Conservation (phyloP, 176 grass and related monocot species). For the Themeda triandra region DNA sequence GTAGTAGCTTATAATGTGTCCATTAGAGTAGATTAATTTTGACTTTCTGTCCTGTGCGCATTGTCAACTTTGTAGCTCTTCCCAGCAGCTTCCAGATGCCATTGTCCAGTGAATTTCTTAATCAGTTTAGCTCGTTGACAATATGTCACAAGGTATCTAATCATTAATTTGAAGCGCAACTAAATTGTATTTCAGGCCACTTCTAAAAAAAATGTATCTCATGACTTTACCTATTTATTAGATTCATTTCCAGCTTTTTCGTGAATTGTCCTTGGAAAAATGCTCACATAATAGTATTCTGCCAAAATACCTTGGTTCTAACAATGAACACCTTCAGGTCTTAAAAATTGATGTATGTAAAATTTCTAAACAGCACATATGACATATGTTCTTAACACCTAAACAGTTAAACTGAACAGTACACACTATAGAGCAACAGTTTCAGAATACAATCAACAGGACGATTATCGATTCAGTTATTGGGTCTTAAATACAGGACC, state of each 20-base stretch:
- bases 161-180: too few species aligned
- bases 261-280: neutral
- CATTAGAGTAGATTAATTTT: neutral
- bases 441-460: neutral
- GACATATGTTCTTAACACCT: neutral
- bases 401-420: neutral
- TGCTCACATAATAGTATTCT: neutral
- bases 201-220: too few species aligned
- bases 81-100: neutral
- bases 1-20: neutral
- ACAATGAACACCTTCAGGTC: neutral
- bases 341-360: neutral
- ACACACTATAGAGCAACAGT: neutral
- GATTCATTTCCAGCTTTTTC: neutral
- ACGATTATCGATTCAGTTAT: neutral
- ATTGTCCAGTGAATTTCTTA: neutral
- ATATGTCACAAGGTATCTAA: neutral
- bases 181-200: too few species aligned
- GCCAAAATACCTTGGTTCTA: neutral
- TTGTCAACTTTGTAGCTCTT: neutral
- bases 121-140: neutral
- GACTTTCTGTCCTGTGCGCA: neutral
- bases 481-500: too few species aligned
- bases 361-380: neutral
- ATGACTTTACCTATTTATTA: neutral